Evolutionary conservation across 139 green algal genomes (phyloP).

Genomic region (Chlamydomonas incerta): DNA sequence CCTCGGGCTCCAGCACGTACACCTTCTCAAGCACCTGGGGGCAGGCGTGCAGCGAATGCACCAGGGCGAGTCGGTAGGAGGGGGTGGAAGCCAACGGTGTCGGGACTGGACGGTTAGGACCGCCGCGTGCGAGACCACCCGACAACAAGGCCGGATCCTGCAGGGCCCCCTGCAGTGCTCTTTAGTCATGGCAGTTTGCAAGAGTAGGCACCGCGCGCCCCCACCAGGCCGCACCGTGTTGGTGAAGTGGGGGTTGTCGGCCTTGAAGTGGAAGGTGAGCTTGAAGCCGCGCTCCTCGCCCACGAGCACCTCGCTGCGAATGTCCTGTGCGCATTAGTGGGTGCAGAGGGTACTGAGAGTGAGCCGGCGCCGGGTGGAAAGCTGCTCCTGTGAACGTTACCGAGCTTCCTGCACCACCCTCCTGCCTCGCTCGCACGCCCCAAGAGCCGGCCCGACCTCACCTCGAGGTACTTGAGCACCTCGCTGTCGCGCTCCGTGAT

Average conservation of each 20-base stretch:
- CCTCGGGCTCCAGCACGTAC: slow-evolving; percentile 83
- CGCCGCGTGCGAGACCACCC: too few species aligned
- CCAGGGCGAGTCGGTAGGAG: background rate
- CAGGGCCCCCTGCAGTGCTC: too few species aligned
- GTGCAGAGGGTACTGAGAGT: too few species aligned
- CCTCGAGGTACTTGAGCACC: slow-evolving; percentile 50
- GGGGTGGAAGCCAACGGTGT: too few species aligned
- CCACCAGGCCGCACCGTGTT: slow-evolving; percentile 52
- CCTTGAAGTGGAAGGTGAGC: slow-evolving; percentile 61
- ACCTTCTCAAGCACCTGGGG: slow-evolving; percentile 70
- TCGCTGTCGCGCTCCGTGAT: slow-evolving; percentile 68
- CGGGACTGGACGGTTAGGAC: too few species aligned
- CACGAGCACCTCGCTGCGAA: slow-evolving; percentile 49
- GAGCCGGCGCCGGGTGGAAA: too few species aligned
- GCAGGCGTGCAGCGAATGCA: background rate
- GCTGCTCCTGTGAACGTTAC: too few species aligned
- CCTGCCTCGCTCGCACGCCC: background rate
- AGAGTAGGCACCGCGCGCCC: too few species aligned
- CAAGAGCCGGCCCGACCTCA: background rate
- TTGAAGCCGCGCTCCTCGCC: slow-evolving; percentile 71
- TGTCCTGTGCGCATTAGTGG: slow-evolving; percentile 42
- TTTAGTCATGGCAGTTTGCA: too few species aligned
- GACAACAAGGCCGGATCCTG: too few species aligned
- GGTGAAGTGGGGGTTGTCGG: slow-evolving; percentile 63
- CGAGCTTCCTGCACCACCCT: too few species aligned